phyloP scores from a whole-genome alignment of 495 filamentous ascomycete genomes.

The Penicillium simplicissimum region DNA sequence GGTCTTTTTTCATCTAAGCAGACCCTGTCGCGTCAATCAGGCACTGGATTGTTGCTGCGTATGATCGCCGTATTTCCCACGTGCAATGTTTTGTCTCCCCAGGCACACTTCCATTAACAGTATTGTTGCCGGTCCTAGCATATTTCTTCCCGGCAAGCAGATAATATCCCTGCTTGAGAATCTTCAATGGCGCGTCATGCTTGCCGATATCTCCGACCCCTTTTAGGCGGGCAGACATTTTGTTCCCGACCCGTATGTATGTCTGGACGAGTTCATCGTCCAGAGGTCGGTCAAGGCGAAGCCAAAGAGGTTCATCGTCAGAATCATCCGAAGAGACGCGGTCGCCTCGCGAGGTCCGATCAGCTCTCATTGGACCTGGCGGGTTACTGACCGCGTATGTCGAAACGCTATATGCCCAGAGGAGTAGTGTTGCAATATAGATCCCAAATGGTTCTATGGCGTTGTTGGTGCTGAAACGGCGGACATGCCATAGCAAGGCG shows the following conservation, averaged over 20 bases:
- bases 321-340: background rate
- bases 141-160: slow-evolving; percentile 1
- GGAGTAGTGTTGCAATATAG: slow-evolving; percentile 6
- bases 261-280: slow-evolving; percentile 9
- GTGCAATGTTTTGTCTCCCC: background rate
- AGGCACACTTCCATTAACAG: background rate
- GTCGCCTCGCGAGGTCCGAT: background rate
- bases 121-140: background rate
- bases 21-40: background rate
- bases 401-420: slow-evolving; percentile 7
- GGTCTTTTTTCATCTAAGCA: background rate
- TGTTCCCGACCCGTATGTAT: slow-evolving; percentile 6
- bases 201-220: slow-evolving; percentile 6
- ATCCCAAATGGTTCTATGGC: slow-evolving; percentile 1
- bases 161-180: slow-evolving; percentile 5
- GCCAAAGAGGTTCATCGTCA: background rate
- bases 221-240: slow-evolving; percentile 5
- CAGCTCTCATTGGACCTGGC: background rate
- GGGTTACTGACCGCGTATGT: background rate
- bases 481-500: slow-evolving; percentile 8
- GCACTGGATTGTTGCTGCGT: background rate
- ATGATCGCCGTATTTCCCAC: slow-evolving; percentile 2
- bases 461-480: slow-evolving; percentile 7
- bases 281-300: slow-evolving; percentile 8
- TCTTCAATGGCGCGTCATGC: slow-evolving; percentile 1